A percentile compares a stretch with the other conserved stretches of the same genome.
Evolutionary conservation across 73 alveolate species (phyloP).

Genomic region (Paramecium pentaurelia): DNA sequence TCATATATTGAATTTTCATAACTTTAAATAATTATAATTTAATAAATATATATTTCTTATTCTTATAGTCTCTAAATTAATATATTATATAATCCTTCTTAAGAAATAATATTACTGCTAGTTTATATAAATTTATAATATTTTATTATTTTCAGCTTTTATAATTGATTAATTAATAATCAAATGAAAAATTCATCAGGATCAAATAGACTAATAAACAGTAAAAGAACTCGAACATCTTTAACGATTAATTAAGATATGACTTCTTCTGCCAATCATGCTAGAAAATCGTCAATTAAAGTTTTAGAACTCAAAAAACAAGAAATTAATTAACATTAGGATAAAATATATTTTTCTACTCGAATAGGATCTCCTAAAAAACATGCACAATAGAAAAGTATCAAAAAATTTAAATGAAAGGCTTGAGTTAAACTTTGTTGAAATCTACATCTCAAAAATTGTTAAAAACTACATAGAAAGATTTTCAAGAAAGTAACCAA

Average conservation of each 20-base stretch:
- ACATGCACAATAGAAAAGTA: neutral
- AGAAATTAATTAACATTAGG: neutral
- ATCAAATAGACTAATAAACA: neutral
- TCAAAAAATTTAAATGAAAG: neutral
- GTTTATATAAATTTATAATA: neutral
- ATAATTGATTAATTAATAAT: neutral
- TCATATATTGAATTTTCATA: too few relatives aligned
- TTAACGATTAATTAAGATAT: neutral
- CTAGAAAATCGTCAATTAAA: neutral
- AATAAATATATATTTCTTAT: too few relatives aligned
- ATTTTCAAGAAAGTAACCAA: neutral
- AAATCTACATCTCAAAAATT: neutral
- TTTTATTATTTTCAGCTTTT: neutral
- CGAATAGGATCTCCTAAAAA: neutral
- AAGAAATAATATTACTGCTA: neutral
- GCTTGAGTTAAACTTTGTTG: neutral
- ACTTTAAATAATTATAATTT: too few relatives aligned
- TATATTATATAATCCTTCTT: neutral
- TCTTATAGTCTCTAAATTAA: neutral
- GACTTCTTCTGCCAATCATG: neutral
- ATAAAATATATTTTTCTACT: neutral
- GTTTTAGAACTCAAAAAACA: neutral
- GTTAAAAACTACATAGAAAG: slow-evolving; percentile 4
- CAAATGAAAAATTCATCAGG: slow-evolving; percentile 52
- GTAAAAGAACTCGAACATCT: neutral